Base-by-base conservation (phyloP, 108 stramenopile species). In the Parietichytrium sp. region DNA sequence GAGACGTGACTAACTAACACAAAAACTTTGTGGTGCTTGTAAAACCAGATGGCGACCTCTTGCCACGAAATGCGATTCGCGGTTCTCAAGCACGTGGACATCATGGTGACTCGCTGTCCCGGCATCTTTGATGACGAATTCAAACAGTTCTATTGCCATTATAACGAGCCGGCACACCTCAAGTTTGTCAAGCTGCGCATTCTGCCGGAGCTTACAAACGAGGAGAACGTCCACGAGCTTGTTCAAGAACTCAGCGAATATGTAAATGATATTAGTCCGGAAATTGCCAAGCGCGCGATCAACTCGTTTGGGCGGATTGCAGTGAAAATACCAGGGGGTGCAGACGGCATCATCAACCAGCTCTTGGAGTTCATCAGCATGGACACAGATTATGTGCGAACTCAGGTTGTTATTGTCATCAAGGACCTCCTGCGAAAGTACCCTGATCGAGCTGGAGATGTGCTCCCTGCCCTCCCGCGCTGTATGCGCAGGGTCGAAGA, bases 71-170 rank as follows among this genome's bases (percentile, higher is more conserved):
- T 91, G 47, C 87, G 92, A 47, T 96, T 93, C 85, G 90, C 91
- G 36, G 84, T 98, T 1, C 87, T 99, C 29, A 94, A 95, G 84
- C 96, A 99, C 86, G 92, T 96, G 15, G 94, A 97, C 54, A 49
- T 89, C 48, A 87, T 99, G 89, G 89, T 96, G 47, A 89, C 93
- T 36, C 87, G 94, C 49, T 93, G 94, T 80, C 96, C 96, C 6
- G 96, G 95, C 55, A 86, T 96, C 26, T 99, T 98, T 84, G 95
- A 96, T 79, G 93, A 92, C 82, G 98, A 99, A 78, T 98, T 94
- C 82, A 92, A 97, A 42, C 95, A 95, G 77, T 97, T 99, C 81
- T 99, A 96, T 81, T 90, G 95, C 18, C 89, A 93, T 51, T 96
- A 96, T 86, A 92, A 92, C 81, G 98, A 99, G 85, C 97, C 95